Percentiles rank a stretch among this genome's conserved stretches.
Conservation (phyloP, 352 stramenopile species). For the Phytophthora europaea region DNA sequence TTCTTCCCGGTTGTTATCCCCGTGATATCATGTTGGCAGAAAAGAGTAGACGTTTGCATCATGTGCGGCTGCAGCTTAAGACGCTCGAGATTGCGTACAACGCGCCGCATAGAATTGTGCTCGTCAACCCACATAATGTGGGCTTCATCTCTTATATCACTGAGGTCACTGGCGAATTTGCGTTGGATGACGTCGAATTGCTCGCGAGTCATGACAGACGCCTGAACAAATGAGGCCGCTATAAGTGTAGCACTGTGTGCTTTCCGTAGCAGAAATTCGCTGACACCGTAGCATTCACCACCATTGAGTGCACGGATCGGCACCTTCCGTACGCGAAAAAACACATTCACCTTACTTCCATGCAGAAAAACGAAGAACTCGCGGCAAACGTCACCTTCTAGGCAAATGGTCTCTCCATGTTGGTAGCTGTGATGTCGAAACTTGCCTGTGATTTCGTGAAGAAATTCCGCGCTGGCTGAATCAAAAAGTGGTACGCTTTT, state of each 20-base stretch:
- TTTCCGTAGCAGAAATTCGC: constrained; percentile 66
- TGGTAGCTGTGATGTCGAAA: constrained; percentile 85
- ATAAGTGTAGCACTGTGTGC: constrained; percentile 58
- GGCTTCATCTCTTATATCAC: constrained; percentile 59
- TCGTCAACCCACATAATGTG: constrained; percentile 47
- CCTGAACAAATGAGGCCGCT: constrained; percentile 57
- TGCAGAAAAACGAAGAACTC: constrained; percentile 78
- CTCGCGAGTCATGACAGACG: constrained; percentile 80
- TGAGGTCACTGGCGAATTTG: constrained; percentile 69
- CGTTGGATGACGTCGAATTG: constrained; percentile 74
- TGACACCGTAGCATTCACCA: constrained; percentile 76
- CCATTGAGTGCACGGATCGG: constrained; percentile 68
- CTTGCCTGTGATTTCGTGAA: constrained; percentile 81
- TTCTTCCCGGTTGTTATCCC: background rate
- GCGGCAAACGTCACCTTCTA: constrained; percentile 75
- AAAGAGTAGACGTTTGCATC: constrained; percentile 56
- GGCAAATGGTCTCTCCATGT: constrained; percentile 73
- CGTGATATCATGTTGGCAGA: constrained; percentile 41
- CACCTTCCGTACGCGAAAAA: constrained; percentile 51
- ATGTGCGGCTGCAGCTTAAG: constrained; percentile 69
- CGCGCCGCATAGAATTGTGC: constrained; percentile 36
- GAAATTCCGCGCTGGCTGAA: constrained; percentile 64
- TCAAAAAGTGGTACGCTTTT: constrained; percentile 70
- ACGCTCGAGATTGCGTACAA: constrained; percentile 56
- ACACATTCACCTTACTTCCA: constrained; percentile 69